phyloP scores from a whole-genome alignment of 192 early-diverging fungal genomes.

The Funneliformis geosporum region DNA sequence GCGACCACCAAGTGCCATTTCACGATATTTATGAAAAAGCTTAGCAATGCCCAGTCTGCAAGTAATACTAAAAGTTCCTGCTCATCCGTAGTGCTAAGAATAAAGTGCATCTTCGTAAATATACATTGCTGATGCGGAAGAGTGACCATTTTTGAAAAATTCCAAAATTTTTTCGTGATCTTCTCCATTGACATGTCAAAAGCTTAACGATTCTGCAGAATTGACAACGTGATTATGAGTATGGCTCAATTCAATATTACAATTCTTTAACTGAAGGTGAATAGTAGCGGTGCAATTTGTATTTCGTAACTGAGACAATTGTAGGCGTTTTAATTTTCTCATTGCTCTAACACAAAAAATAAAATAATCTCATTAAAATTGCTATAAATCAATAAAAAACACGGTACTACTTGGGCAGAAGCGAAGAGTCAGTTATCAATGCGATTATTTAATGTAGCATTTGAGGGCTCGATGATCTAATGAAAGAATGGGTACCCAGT shows the following conservation, averaged over 20 bases:
- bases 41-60: no score
- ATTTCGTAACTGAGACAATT: background rate
- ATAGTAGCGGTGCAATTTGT: background rate
- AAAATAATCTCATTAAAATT: no score
- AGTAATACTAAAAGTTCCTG: no score
- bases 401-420: no score
- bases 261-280: background rate
- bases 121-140: background rate
- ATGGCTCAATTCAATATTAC: background rate
- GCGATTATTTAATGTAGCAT: no score
- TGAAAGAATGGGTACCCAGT: no score
- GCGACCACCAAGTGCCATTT: background rate
- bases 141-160: constrained; percentile 7
- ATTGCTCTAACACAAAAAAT: no score
- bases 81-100: background rate
- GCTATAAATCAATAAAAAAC: no score
- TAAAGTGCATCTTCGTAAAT: background rate
- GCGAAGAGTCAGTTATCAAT: no score
- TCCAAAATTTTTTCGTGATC: background rate
- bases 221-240: background rate
- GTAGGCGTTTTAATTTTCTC: background rate
- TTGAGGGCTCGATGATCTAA: no score
- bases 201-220: constrained; percentile 2
- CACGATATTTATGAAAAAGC: no score
- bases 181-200: background rate